Evolutionary conservation across 148 eudicot species (phyloP).

Genomic region (Fallopia convolvulus): DNA sequence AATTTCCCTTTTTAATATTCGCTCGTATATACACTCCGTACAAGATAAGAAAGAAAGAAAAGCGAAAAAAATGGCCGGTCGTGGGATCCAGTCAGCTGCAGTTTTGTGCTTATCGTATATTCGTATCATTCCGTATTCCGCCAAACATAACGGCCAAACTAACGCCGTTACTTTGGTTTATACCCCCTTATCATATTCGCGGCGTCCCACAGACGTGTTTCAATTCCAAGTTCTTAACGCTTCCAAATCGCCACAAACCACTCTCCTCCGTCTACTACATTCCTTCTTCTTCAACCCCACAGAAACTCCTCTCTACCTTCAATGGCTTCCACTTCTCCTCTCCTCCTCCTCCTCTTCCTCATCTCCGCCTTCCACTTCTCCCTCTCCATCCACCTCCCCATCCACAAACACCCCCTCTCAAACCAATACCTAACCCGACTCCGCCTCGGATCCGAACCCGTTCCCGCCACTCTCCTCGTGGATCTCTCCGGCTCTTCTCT

Average conservation of each 20-base stretch:
- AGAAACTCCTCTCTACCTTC: no score
- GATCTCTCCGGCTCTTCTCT: slow-evolving; percentile 2
- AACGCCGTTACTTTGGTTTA: neutral
- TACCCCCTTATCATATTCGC: neutral
- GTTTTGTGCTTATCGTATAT: slow-evolving; percentile 4
- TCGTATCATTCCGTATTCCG: neutral
- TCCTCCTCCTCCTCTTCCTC: no score
- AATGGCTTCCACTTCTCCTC: no score
- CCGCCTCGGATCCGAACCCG: neutral
- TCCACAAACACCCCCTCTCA: neutral
- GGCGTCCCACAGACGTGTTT: slow-evolving; percentile 2
- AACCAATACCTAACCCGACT: slow-evolving; percentile 1
- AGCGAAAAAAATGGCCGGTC: neutral
- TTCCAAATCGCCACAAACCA: neutral
- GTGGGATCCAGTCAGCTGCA: slow-evolving; percentile 4
- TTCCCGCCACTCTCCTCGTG: neutral
- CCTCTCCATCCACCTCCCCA: neutral
- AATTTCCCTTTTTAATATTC: no score
- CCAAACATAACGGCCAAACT: neutral
- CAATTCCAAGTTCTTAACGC: neutral
- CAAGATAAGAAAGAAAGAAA: neutral
- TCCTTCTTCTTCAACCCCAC: neutral
- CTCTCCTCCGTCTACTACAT: neutral
- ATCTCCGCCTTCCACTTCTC: no score
- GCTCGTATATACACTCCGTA: no score